Percentiles rank a stretch among this genome's conserved stretches.
phyloP scores from a whole-genome alignment of 352 stramenopile species.

The Globisporangium megalacanthum region DNA sequence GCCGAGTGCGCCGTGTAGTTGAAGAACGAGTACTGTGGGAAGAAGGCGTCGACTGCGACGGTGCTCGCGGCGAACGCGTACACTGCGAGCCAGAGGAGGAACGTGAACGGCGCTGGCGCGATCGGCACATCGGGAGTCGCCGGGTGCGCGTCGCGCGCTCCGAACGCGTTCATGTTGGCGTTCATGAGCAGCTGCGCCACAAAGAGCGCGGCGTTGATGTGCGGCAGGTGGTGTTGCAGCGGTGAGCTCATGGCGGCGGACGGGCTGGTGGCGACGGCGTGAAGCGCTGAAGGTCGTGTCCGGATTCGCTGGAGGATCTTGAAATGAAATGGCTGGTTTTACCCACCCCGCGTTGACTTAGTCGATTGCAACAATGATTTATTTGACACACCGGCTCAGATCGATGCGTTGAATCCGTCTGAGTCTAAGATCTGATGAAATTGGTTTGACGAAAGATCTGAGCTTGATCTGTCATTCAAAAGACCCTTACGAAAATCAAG shows the following conservation, averaged over 20 bases:
- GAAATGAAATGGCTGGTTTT: too few species aligned
- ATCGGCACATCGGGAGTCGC: conserved; percentile 27
- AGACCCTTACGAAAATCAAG: too few species aligned
- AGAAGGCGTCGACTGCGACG: conserved; percentile 46
- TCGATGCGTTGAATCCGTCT: too few species aligned
- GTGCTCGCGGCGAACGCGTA: conserved; percentile 42
- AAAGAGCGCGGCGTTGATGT: conserved; percentile 14
- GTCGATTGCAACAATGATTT: too few species aligned
- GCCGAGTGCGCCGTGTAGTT: conserved; percentile 36
- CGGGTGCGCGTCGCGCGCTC: neutral
- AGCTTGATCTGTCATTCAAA: too few species aligned
- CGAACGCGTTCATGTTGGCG: conserved; percentile 12
- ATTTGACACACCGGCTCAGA: too few species aligned
- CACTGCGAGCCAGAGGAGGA: conserved; percentile 50
- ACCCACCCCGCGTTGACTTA: too few species aligned
- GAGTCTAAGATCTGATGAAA: too few species aligned
- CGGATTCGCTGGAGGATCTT: too few species aligned
- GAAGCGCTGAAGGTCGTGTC: too few species aligned
- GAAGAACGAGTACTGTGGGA: conserved; percentile 52
- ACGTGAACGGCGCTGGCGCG: conserved; percentile 35
- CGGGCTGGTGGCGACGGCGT: neutral
- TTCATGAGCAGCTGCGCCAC: conserved; percentile 11
- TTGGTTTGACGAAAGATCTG: too few species aligned
- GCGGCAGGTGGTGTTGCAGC: conserved; percentile 15
- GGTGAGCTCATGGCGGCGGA: conserved; percentile 6